phyloP scores from a whole-genome alignment of 352 stramenopile genomes.

The Phytophthora multivora region DNA sequence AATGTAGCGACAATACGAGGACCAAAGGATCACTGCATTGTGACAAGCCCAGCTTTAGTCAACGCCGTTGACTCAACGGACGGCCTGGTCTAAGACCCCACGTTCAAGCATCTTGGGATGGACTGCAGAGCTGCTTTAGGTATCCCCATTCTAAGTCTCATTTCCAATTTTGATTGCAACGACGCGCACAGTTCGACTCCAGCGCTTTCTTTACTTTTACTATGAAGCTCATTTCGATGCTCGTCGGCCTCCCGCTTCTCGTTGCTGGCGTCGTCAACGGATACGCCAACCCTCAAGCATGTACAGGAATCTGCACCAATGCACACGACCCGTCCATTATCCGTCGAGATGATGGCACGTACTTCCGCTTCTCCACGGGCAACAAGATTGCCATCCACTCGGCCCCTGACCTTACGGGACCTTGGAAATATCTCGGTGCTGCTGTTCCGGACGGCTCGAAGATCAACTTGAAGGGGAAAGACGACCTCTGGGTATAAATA shows the following conservation, averaged over 20 bases:
- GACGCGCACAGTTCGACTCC: background rate
- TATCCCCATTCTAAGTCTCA: background rate
- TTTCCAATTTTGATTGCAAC: background rate
- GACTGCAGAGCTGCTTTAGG: slow-evolving; percentile 1
- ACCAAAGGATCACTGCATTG: background rate
- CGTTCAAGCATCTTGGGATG: slow-evolving; percentile 3
- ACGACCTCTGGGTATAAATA: slow-evolving; percentile 25
- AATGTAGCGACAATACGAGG: background rate
- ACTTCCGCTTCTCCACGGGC: slow-evolving; percentile 64
- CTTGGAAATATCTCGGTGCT: slow-evolving; percentile 52
- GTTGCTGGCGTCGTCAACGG: slow-evolving; percentile 18
- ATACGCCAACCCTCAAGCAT: slow-evolving; percentile 29
- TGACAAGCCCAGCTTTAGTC: background rate
- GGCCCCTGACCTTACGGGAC: slow-evolving; percentile 39
- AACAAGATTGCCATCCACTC: slow-evolving; percentile 58
- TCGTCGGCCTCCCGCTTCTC: slow-evolving; percentile 15
- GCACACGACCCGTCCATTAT: slow-evolving; percentile 61
- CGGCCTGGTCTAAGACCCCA: background rate
- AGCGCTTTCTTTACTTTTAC: background rate
- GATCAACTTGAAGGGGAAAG: slow-evolving; percentile 51
- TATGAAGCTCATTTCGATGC: slow-evolving; percentile 21
- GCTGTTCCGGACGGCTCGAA: slow-evolving; percentile 44
- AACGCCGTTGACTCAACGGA: no score
- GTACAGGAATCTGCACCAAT: slow-evolving; percentile 40
- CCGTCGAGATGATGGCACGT: slow-evolving; percentile 48